A percentile compares a stretch with the other conserved stretches of the same genome.
Evolutionary conservation across 2,329 filamentous ascomycete genomes (phyloP).

Genomic region (Oidium heveae): DNA sequence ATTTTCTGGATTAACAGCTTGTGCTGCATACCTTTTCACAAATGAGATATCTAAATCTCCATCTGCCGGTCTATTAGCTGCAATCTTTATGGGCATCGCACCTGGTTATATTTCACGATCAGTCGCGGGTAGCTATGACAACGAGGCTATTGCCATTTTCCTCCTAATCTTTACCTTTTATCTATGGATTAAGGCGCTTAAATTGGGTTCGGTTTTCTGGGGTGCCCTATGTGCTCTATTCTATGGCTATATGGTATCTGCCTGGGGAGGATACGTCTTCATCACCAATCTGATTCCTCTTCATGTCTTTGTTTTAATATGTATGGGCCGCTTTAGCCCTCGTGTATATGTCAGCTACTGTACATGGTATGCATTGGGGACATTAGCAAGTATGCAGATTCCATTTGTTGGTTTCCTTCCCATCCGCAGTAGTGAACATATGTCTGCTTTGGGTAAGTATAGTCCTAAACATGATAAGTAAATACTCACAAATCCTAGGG

Average conservation of each 20-base stretch:
- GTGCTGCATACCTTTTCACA: constrained; percentile 82
- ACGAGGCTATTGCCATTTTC: constrained; percentile 98
- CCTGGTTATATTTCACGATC: constrained; percentile 96
- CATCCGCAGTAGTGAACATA: constrained; percentile 92
- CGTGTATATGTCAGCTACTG: constrained; percentile 91
- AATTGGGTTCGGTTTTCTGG: constrained; percentile 92
- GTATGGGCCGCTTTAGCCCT: constrained; percentile 90
- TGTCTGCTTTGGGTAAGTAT: constrained; percentile 67
- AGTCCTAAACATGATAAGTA: not conserved
- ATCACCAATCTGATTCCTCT: constrained; percentile 93
- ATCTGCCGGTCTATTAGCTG: constrained; percentile 82
- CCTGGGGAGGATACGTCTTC: constrained; percentile 98
- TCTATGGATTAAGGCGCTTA: constrained; percentile 96
- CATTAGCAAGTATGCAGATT: constrained; percentile 95
- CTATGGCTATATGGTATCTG: constrained; percentile 99
- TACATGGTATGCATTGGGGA: constrained; percentile 92
- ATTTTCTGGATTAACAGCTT: constrained; percentile 82
- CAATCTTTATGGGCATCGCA: constrained; percentile 88
- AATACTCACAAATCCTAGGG: constrained; percentile 23
- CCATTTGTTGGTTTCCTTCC: constrained; percentile 95
- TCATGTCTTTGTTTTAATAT: constrained; percentile 78
- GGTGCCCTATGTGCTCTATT: constrained; percentile 81
- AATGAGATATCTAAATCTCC: constrained; percentile 93
- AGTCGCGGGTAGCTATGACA: constrained; percentile 95
- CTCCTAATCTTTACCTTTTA: constrained; percentile 95